Base-by-base conservation (phyloP, 106 monocot genomes). In the Phalaenopsis aphrodite region DNA sequence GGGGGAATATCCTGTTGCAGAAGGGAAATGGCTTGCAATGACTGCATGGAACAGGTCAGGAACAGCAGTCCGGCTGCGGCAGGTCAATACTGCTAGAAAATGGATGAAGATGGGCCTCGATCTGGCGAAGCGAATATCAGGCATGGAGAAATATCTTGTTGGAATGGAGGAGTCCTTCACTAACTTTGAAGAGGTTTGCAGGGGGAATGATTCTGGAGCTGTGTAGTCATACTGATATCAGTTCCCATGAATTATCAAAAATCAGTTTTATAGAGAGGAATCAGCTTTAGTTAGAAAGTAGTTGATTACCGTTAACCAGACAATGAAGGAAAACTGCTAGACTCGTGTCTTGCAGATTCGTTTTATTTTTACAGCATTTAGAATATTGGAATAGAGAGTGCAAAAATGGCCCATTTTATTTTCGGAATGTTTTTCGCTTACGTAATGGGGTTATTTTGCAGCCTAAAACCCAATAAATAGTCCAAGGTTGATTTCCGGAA, bases 21-120 rank as follows among this genome's bases (percentile, higher is more conserved):
- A 95, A 78, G 95, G 95, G 71, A 95, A 95, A 55, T 99, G 98
- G 98, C 87, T 95, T 18, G 94, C 94, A 6, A 91, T 83, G 76
- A 89, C 89, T 11, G 92, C 94, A 8, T 99, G 98, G 98, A 99
- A 99, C 83, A 93, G 76, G 80, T 82, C 92, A 23, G 90, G 81
- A 4, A 36, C 85, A 49, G 88, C 91, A 9, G 75, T 90, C 18
- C 83, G 93, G 36, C 68, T 93, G 19, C 79, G 83, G 15, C 94
- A 95, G 24, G 85, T 79, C 37, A 82, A 75, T 38, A 81, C 78
- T 8, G 94, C 92, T 2, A 88, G 77, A 74, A 99, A 79, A 55
- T 94, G 98, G 98, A 95, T 99, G 94, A 99, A 89, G 43, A 85
- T 99, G 83, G 92, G 94, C 3, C 68, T 99, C 76, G 94, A 99